Evolutionary conservation across 371 early-diverging fungal species (phyloP), one percentile per base, ranked within the genome.

Genomic region (Zychaea mexicana): DNA sequence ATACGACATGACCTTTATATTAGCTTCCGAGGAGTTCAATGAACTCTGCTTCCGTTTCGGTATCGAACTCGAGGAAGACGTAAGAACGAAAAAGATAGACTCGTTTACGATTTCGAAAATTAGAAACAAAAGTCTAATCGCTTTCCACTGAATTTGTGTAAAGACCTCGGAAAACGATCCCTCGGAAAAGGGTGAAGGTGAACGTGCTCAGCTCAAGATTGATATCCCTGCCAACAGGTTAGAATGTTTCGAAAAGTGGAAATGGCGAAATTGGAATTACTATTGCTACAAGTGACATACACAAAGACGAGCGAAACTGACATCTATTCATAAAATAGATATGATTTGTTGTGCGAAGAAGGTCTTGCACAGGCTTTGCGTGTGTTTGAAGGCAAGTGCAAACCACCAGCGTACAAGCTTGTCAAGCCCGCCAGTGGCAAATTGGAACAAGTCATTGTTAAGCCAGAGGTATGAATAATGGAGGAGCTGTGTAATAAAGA

Each of bases 161-260:
- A 30, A 95, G 96, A 94, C 94, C 45, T 90, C 95, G 7, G 90
- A 93, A 71, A 49, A 49, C 22, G 49, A 49, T 49, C 22, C 19
- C 19, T 49, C 49, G 49, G 49, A 49, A 24, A 49, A 49, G 26
- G 49, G 19, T 24, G 22, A 19, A 6, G 49, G 92, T 55, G 93
- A 95, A 52, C 83, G 95, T 59, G 83, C 88, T 38, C 77, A 94
- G 66, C 92, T 97, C 76, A 96, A 97, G 79, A 98, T 99, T 73
- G 99, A 99, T 68, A 96, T 99, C 67, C 98, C 99, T 55, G 99
- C 99, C 67, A 99, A 99, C 86, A 89, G 99, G 92, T 98, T 90
- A 61, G n/a, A 17, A 42, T 42, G 1, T 3, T 12, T 15, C 15
- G 1, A 42, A 42, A 17, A 42, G n/a, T 42, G 6, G 17, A 27